Conservation (phyloP, 2,329 filamentous ascomycete genomes). For the Fusarium papillatum region DNA sequence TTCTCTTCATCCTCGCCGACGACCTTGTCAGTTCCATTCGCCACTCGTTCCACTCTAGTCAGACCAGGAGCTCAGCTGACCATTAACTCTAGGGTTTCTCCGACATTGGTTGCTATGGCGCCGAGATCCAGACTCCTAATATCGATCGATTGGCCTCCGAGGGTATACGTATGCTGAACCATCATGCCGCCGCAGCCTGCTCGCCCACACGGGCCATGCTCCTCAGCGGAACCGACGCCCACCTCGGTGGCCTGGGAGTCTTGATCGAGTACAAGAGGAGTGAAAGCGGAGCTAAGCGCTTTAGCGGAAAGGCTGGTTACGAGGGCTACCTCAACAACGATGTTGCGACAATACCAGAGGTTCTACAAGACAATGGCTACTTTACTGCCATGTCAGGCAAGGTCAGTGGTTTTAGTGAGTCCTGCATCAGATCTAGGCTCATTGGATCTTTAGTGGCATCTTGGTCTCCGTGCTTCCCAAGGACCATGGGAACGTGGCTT, state of each 20-base stretch:
- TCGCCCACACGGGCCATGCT: conserved; percentile 75
- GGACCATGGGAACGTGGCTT: conserved; percentile 58
- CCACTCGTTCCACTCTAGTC: not conserved
- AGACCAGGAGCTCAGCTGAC: not conserved
- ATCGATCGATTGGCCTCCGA: conserved; percentile 64
- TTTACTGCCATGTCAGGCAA: conserved; percentile 70
- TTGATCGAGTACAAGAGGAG: conserved; percentile 60
- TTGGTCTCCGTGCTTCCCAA: conserved; percentile 12
- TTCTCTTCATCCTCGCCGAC: conserved; percentile 21
- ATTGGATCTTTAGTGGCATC: conserved; percentile 43
- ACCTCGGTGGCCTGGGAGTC: conserved; percentile 21
- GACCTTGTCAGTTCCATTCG: conserved; percentile 13
- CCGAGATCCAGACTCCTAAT: conserved; percentile 72
- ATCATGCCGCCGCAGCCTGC: conserved; percentile 73
- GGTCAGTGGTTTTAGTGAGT: conserved; percentile 58
- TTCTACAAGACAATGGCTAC: conserved; percentile 68
- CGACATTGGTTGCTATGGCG: conserved; percentile 70
- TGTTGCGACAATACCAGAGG: conserved; percentile 66
- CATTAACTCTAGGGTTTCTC: conserved; percentile 66
- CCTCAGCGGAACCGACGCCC: conserved; percentile 66
- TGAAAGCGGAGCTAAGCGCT: not conserved
- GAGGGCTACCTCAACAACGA: conserved; percentile 70
- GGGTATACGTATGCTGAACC: conserved; percentile 71
- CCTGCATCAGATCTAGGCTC: not conserved
- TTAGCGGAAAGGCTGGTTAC: conserved; percentile 17